These are phyloP conservation scores for Daldinia eschscholtzii DNA, from an alignment of 2,329 filamentous ascomycete genomes.

Conservation along the genomic window DNA sequence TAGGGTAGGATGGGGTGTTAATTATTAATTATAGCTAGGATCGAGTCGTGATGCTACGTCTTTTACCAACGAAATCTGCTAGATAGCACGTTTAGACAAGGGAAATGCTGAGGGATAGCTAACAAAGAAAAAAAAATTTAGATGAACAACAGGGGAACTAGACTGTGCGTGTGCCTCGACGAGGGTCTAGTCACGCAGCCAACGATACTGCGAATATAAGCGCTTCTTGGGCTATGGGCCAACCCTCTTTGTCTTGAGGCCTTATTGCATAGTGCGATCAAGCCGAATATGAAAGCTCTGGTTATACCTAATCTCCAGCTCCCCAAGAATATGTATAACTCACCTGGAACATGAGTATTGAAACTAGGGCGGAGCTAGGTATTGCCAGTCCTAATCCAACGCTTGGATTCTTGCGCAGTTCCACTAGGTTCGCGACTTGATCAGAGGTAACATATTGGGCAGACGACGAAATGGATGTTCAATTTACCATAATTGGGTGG, in stretches of 20 bases:
- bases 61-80: background rate
- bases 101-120: background rate
- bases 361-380: background rate
- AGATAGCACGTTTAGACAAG: conserved; percentile 7
- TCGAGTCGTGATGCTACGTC: conserved; percentile 3
- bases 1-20: conserved; percentile 5
- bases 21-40: conserved; percentile 10
- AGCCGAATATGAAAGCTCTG: background rate
- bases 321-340: background rate
- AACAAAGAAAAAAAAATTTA: conserved; percentile 1
- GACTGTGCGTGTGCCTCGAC: background rate
- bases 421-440: background rate
- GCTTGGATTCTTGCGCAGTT: background rate
- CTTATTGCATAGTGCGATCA: background rate
- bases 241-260: background rate
- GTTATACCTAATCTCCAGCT: background rate
- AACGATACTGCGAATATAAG: conserved; percentile 9
- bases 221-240: background rate
- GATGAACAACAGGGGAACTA: background rate
- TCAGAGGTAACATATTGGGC: background rate
- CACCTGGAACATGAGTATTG: background rate
- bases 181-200: conserved; percentile 5
- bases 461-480: too few species aligned
- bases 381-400: background rate
- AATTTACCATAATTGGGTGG: background rate